Percentiles rank a stretch among this genome's conserved stretches.
Conservation (phyloP, 495 filamentous ascomycete genomes). For the Aspergillus bridgeri region DNA sequence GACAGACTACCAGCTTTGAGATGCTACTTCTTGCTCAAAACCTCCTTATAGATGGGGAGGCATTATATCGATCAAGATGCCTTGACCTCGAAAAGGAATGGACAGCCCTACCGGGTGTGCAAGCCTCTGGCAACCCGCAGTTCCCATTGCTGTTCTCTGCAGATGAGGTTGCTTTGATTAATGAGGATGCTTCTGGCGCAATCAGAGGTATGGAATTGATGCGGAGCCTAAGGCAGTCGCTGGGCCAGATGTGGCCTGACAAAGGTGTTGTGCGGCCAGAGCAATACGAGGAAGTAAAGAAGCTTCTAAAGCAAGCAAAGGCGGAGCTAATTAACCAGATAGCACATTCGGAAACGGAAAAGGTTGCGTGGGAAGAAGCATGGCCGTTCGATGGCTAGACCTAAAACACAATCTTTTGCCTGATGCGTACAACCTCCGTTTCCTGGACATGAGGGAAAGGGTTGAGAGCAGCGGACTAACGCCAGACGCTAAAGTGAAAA, state of each 20-base stretch:
- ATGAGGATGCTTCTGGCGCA: conserved; percentile 22
- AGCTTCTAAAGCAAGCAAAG: conserved; percentile 11
- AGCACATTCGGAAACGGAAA: conserved; percentile 9
- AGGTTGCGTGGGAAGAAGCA: conserved; percentile 10
- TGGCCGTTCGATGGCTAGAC: too few relatives aligned
- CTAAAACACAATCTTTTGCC: too few relatives aligned
- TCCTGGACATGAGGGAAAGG: too few relatives aligned
- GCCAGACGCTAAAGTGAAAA: too few relatives aligned
- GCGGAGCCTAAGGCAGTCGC: too few relatives aligned
- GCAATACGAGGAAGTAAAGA: conserved; percentile 11
- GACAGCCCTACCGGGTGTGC: conserved; percentile 23
- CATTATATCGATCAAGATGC: conserved; percentile 18
- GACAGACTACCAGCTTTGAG: conserved; percentile 18
- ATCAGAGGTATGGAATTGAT: conserved; percentile 26
- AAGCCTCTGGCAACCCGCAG: conserved; percentile 19
- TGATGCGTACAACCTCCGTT: too few relatives aligned
- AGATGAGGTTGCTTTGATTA: conserved; percentile 18
- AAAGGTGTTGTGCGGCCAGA: conserved; percentile 9
- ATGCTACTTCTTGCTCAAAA: conserved; percentile 22
- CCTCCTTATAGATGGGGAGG: conserved; percentile 25
- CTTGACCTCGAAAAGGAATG: conserved; percentile 24
- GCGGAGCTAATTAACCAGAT: conserved; percentile 8
- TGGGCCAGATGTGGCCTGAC: too few relatives aligned
- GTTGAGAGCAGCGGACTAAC: too few relatives aligned
- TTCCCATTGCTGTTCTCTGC: conserved; percentile 21